Evolutionary conservation across 768 basidiomycete species (phyloP), one percentile per base, ranked within the genome.

Genomic region (Amanita fuliginea): DNA sequence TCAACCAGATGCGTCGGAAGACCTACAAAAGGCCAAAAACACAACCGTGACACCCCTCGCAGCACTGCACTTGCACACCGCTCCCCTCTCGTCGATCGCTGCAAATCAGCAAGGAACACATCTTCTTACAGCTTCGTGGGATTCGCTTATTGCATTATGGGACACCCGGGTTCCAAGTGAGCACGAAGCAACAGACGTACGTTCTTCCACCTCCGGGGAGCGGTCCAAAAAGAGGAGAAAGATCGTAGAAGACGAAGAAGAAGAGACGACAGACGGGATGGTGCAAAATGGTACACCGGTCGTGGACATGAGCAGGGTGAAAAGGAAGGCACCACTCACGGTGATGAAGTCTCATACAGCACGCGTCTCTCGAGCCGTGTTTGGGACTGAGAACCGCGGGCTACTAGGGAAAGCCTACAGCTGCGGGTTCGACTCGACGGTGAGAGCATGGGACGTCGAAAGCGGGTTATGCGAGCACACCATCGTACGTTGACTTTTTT

Each of bases 341-440:
- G 85, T 91, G 2, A 71, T 99, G 49, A 83, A 86, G 55, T 89
- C 86, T 0, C 96, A 98, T 62, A 82, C 81, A 0, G 85, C 75
- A 16, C 73, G 89, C 10, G 84, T 97, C 1, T 91, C 90, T 4
- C 80, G 76, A 32, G 83, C 78, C 3, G 59, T 77, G 0, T 94
- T 87, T 66, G 71, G 65, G 45, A 60, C 54, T 35, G 46, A 59
- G 46, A 53, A 64, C 49, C 42, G 35, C 26, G 51, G 51, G 16
- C 32, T 60, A 46, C 21, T 28, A 10, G 49, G 49, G 18, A 58
- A 53, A 24, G 92, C 82, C 24, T 79, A 81, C 54, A 90, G 86
- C 56, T 84, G 83, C 59, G 87, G 89, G 0, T 89, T 90, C 60
- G 94, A 96, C 64, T 95, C 93, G 24, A 90, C 90, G 0, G 80